phyloP scores from a whole-genome alignment of 2,329 filamentous ascomycete species.

The Lecanicillium sp. region DNA sequence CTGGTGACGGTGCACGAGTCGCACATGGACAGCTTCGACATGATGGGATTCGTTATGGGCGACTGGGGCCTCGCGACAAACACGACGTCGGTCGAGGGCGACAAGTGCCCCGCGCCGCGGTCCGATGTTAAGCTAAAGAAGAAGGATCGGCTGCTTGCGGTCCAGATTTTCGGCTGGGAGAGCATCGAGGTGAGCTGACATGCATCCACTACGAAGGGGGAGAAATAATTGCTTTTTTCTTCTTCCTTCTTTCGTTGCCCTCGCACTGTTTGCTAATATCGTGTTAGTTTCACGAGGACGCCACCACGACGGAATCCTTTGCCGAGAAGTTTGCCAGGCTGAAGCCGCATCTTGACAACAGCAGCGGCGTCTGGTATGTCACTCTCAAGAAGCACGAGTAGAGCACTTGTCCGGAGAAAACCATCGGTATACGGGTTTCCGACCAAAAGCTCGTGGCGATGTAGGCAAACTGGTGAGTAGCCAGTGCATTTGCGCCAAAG shows the following conservation, averaged over 20 bases:
- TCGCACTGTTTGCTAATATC: neutral
- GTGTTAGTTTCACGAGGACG: slow-evolving; percentile 4
- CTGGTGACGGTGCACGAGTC: slow-evolving; percentile 1
- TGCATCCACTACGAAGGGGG: too few species aligned
- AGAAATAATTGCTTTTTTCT: too few species aligned
- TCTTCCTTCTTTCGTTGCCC: neutral
- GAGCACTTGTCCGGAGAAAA: too few species aligned
- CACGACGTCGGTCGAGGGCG: neutral
- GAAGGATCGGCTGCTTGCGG: neutral
- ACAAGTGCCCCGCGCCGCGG: neutral
- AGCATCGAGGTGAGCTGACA: slow-evolving; percentile 2
- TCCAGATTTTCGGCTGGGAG: slow-evolving; percentile 8
- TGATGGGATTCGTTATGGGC: slow-evolving; percentile 10
- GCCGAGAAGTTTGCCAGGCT: slow-evolving; percentile 5
- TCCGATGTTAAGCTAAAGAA: neutral
- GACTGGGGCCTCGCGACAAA: slow-evolving; percentile 7
- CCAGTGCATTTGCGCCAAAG: too few species aligned
- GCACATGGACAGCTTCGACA: slow-evolving; percentile 7
- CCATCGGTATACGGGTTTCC: too few species aligned
- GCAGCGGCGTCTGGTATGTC: slow-evolving; percentile 7
- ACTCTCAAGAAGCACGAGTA: neutral
- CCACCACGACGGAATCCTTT: neutral
- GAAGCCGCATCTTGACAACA: neutral
- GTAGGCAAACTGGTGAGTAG: too few species aligned
- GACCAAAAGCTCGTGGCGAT: too few species aligned